Conservation (phyloP, 1,139 yeast genomes). For the Zygosaccharomyces sapae region DNA sequence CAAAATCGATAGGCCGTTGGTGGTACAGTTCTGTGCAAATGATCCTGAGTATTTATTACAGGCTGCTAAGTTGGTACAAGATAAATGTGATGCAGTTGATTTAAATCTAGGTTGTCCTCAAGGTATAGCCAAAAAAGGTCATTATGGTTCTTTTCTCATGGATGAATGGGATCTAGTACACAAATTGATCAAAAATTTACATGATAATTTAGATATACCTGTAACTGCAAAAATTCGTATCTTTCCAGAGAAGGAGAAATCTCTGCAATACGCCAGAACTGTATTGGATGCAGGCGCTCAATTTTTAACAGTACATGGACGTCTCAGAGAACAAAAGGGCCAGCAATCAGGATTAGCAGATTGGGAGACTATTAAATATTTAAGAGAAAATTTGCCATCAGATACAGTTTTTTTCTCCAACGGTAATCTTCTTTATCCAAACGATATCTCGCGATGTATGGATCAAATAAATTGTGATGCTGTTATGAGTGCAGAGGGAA, state of each 20-base stretch:
- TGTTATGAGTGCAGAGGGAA: slow-evolving; percentile 97
- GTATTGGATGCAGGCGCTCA: slow-evolving; percentile 95
- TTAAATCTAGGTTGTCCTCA: slow-evolving; percentile 96
- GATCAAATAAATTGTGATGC: slow-evolving; percentile 71
- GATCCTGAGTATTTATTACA: slow-evolving; percentile 78
- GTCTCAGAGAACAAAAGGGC: slow-evolving; percentile 97
- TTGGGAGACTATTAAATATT: slow-evolving; percentile 72
- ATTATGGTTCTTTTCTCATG: slow-evolving; percentile 93
- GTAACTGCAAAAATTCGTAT: slow-evolving; percentile 96
- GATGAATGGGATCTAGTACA: slow-evolving; percentile 91
- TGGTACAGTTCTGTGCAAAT: slow-evolving; percentile 95
- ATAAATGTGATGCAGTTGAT: slow-evolving; percentile 92
- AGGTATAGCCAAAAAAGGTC: slow-evolving; percentile 92
- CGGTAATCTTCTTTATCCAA: slow-evolving; percentile 84
- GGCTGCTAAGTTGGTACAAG: slow-evolving; percentile 78
- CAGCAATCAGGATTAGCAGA: slow-evolving; percentile 93
- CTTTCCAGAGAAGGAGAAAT: slow-evolving; percentile 78
- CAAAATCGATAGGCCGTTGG: slow-evolving; percentile 67
- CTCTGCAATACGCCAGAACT: slow-evolving; percentile 83
- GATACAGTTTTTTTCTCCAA: slow-evolving; percentile 90
- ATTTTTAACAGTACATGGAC: slow-evolving; percentile 88
- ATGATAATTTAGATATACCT: slow-evolving; percentile 70
- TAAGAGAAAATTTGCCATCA: slow-evolving; percentile 73
- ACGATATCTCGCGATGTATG: slow-evolving; percentile 68
- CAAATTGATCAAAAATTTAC: slow-evolving; percentile 65